A percentile compares a stretch with the other conserved stretches of the same genome.
Evolutionary conservation across 2,329 filamentous ascomycete genomes (phyloP).

Genomic region (Aspergillus spinulosporus): DNA sequence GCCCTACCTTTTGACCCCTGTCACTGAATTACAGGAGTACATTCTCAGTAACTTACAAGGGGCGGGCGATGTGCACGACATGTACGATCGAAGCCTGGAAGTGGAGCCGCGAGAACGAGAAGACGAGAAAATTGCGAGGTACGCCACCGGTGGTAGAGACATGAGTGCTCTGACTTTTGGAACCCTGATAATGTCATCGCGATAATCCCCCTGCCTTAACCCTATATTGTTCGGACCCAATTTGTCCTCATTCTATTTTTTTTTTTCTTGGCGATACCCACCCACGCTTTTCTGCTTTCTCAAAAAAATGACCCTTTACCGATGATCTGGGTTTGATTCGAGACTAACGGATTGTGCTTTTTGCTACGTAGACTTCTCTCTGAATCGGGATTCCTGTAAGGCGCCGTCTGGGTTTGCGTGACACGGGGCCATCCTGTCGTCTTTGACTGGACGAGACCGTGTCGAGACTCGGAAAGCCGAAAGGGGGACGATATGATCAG

Average conservation of each 20-base stretch:
- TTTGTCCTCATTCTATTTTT: constrained; percentile 16
- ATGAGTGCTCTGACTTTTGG: constrained; percentile 36
- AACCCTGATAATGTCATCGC: constrained; percentile 34
- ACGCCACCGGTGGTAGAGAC: constrained; percentile 46
- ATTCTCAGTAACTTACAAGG: constrained; percentile 95
- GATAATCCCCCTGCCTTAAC: constrained; percentile 27
- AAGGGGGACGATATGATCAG: constrained; percentile 1
- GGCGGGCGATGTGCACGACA: constrained; percentile 94
- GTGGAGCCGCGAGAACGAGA: constrained; percentile 94
- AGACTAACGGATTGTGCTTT: constrained; percentile 36
- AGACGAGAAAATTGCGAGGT: constrained; percentile 99
- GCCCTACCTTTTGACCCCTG: constrained; percentile 86
- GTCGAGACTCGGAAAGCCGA: constrained; percentile 12
- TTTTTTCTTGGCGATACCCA: constrained; percentile 34
- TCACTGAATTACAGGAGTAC: constrained; percentile 92
- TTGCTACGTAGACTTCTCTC: constrained; percentile 46
- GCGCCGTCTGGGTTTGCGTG: constrained; percentile 16
- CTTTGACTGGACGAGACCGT: constrained; percentile 12
- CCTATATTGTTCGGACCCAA: neutral
- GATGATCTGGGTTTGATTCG: constrained; percentile 21
- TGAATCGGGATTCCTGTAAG: constrained; percentile 51
- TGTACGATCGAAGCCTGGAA: constrained; percentile 95
- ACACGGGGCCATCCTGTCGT: constrained; percentile 14
- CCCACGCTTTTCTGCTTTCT: constrained; percentile 23
- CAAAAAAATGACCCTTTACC: constrained; percentile 13